Conservation (phyloP, 192 early-diverging fungal species). For the Hyaloraphidium curvatum region DNA sequence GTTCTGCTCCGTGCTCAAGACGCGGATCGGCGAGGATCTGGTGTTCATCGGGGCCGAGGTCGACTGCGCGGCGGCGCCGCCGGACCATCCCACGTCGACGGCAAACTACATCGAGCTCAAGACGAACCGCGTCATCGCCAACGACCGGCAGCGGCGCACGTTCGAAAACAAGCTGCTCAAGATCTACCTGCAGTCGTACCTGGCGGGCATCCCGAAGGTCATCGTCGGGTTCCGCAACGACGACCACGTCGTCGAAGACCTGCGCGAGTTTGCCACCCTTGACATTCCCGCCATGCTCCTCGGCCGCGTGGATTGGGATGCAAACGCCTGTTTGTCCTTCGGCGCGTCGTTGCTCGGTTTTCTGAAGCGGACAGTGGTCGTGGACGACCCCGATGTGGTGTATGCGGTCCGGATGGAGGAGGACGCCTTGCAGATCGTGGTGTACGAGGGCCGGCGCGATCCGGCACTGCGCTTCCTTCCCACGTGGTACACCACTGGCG, state of each 20-base stretch:
- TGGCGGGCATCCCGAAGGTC: constrained; percentile 65
- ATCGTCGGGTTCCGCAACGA: constrained; percentile 74
- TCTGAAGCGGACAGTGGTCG: too few species aligned
- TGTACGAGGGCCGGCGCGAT: too few species aligned
- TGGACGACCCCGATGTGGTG: too few species aligned
- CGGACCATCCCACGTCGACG: not conserved
- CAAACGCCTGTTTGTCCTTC: too few species aligned
- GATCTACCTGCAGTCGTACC: constrained; percentile 85
- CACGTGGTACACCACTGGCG: too few species aligned
- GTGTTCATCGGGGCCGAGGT: constrained; percentile 83
- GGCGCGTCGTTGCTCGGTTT: too few species aligned
- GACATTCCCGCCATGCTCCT: too few species aligned
- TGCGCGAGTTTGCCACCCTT: constrained; percentile 51
- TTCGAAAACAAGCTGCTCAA: constrained; percentile 76
- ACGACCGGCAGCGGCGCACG: constrained; percentile 16
- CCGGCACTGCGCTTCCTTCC: too few species aligned
- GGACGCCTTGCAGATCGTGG: too few species aligned
- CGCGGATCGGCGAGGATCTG: constrained; percentile 40
- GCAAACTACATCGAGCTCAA: constrained; percentile 73
- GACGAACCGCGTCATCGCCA: constrained; percentile 45
- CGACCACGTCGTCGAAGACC: constrained; percentile 27
- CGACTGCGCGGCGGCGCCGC: constrained; percentile 38
- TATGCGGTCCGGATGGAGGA: too few species aligned
- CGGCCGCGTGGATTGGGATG: too few species aligned
- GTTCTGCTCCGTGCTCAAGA: constrained; percentile 73